Conservation (phyloP, 2,329 filamentous ascomycete species). For the Xylaria sp. region DNA sequence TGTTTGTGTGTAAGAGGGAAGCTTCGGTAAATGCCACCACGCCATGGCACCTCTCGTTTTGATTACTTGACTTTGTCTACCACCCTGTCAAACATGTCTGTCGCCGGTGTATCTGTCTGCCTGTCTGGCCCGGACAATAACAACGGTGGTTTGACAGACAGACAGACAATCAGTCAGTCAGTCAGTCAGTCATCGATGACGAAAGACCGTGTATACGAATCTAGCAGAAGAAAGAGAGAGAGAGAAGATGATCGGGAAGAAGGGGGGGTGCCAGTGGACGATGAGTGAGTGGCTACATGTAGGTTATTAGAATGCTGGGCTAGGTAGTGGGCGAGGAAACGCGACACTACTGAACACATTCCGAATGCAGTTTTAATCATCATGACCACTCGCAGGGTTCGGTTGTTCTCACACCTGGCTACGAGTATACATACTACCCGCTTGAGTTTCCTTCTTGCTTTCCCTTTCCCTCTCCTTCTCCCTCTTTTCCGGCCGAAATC, state of each 20-base stretch:
- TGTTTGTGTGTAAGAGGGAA: constrained; percentile 39
- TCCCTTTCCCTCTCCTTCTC: not conserved
- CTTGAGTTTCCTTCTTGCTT: not conserved
- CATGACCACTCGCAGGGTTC: constrained; percentile 33
- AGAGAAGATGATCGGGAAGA: constrained; percentile 1
- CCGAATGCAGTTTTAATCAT: constrained; percentile 39
- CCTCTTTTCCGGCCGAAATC: constrained; percentile 28
- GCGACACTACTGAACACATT: constrained; percentile 34
- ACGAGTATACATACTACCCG: not conserved
- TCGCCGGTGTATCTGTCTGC: constrained; percentile 36
- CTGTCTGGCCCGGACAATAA: constrained; percentile 5
- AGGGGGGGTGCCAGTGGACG: not conserved
- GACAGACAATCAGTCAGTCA: not conserved
- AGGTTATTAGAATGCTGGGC: constrained; percentile 5
- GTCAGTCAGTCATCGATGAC: constrained; percentile 5
- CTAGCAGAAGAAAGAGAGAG: constrained; percentile 4
- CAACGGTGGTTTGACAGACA: not conserved
- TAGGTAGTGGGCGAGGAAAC: constrained; percentile 22
- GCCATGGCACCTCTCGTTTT: constrained; percentile 35
- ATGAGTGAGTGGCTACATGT: not conserved
- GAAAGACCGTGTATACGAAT: constrained; percentile 19
- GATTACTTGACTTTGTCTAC: constrained; percentile 34
- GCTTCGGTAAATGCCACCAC: constrained; percentile 43
- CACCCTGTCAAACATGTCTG: constrained; percentile 31
- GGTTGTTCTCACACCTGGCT: constrained; percentile 33